phyloP scores from a whole-genome alignment of 2,329 filamentous ascomycete species.

The Orbilia blumenaviensis region DNA sequence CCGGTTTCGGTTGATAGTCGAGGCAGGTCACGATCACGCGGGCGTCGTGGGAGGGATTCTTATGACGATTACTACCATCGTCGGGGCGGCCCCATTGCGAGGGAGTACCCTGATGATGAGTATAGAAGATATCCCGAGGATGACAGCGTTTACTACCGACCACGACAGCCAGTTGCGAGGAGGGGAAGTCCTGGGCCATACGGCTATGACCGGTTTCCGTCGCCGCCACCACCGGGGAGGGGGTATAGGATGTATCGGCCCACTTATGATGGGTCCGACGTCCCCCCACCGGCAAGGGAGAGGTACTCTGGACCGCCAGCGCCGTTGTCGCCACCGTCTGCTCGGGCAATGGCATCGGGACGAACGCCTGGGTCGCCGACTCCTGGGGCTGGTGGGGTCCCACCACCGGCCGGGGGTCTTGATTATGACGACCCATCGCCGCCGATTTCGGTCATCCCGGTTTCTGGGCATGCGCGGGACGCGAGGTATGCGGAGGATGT shows the following conservation, averaged over 20 bases:
- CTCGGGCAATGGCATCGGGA: neutral
- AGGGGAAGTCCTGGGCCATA: constrained; percentile 24
- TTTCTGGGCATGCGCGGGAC: constrained; percentile 36
- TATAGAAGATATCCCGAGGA: constrained; percentile 28
- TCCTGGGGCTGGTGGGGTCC: neutral
- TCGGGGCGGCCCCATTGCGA: neutral
- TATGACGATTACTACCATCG: constrained; percentile 30
- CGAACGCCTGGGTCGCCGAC: neutral
- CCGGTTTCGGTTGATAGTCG: constrained; percentile 36
- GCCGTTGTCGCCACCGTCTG: neutral
- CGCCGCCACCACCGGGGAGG: constrained; percentile 23
- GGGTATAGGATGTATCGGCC: constrained; percentile 34
- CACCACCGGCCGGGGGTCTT: constrained; percentile 38
- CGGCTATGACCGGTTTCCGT: constrained; percentile 33
- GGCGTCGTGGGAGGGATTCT: constrained; percentile 16
- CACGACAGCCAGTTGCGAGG: constrained; percentile 5
- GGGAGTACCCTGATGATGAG: constrained; percentile 35
- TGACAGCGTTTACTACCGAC: constrained; percentile 27
- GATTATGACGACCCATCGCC: constrained; percentile 45
- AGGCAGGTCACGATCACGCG: constrained; percentile 21
- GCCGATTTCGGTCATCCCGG: constrained; percentile 4
- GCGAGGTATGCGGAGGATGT: constrained; percentile 23
- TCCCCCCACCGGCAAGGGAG: constrained; percentile 18
- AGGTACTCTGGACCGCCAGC: constrained; percentile 24
- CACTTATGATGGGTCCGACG: constrained; percentile 33